These are phyloP conservation scores for Nicotiana noctiflora DNA, from an alignment of 257 asterid species.

Conservation along the genomic window DNA sequence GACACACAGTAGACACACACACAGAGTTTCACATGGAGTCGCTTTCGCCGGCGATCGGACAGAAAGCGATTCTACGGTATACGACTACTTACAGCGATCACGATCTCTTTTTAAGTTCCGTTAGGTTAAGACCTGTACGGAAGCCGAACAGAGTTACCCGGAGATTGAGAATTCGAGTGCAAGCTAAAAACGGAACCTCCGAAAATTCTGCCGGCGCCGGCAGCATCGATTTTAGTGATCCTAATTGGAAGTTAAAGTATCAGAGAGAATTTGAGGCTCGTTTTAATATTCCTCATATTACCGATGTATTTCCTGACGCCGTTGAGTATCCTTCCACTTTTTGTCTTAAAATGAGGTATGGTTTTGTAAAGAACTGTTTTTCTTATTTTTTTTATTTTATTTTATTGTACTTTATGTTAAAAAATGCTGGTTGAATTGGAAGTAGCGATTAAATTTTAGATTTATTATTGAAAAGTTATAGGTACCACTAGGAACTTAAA, in stretches of 20 bases:
- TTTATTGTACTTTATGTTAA: not conserved
- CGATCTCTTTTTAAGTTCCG: slow-evolving; percentile 20
- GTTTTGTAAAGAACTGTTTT: no score
- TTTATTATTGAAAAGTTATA: not conserved
- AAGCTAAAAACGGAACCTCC: slow-evolving; percentile 12
- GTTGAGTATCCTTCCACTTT: slow-evolving; percentile 75
- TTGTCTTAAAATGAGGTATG: slow-evolving; percentile 73
- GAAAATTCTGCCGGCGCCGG: slow-evolving; percentile 1
- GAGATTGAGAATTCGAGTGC: slow-evolving; percentile 24
- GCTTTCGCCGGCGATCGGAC: slow-evolving; percentile 48
- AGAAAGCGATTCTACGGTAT: slow-evolving; percentile 22
- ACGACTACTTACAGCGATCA: not conserved
- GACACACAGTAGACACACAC: not conserved
- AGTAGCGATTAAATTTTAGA: not conserved
- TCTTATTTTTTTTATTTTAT: no score
- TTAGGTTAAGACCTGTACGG: not conserved
- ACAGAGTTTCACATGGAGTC: slow-evolving; percentile 36
- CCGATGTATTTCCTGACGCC: slow-evolving; percentile 49
- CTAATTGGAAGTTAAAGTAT: slow-evolving; percentile 67
- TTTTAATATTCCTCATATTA: slow-evolving; percentile 62
- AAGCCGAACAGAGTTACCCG: slow-evolving; percentile 9
- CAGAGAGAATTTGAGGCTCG: slow-evolving; percentile 63
- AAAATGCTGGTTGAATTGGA: not conserved
- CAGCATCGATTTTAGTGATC: slow-evolving; percentile 58
- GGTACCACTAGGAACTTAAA: not conserved